Evolutionary conservation across 805 yeast genomes (phyloP).

Genomic region (Suhomyces pyralidae): DNA sequence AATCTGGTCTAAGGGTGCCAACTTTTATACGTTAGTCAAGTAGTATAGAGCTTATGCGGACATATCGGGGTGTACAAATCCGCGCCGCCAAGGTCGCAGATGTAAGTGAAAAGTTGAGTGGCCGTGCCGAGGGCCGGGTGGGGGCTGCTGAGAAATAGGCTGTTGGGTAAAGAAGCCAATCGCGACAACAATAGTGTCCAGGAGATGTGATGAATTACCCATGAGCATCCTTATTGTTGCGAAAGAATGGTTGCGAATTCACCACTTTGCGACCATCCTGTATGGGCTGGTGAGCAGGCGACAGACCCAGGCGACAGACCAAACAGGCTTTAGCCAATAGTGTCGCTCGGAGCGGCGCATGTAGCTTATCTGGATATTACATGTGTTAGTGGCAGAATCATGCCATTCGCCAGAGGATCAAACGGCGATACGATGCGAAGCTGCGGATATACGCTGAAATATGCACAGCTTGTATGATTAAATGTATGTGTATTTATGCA

Average conservation of each 20-base stretch:
- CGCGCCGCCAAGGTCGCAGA: background rate
- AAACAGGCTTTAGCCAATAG: background rate
- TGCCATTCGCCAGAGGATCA: background rate
- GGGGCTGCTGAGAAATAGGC: background rate
- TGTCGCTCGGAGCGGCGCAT: background rate
- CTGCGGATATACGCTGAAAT: background rate
- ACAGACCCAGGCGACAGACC: background rate
- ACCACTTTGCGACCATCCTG: background rate
- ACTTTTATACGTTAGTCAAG: too few species aligned
- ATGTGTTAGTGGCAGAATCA: background rate
- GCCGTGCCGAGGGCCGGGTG: background rate
- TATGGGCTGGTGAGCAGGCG: background rate
- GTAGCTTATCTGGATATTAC: background rate
- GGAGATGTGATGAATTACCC: background rate
- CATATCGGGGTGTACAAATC: background rate
- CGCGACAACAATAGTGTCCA: background rate
- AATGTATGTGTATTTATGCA: too few species aligned
- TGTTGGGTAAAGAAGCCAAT: background rate
- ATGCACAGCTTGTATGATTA: background rate
- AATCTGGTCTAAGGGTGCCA: background rate
- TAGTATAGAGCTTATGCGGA: background rate
- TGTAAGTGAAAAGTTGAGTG: background rate
- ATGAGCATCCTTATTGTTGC: background rate
- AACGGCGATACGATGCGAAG: background rate
- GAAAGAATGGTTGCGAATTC: slow-evolving; percentile 1